Conservation (phyloP, 257 asterid genomes). For the Capsicum baccatum region DNA sequence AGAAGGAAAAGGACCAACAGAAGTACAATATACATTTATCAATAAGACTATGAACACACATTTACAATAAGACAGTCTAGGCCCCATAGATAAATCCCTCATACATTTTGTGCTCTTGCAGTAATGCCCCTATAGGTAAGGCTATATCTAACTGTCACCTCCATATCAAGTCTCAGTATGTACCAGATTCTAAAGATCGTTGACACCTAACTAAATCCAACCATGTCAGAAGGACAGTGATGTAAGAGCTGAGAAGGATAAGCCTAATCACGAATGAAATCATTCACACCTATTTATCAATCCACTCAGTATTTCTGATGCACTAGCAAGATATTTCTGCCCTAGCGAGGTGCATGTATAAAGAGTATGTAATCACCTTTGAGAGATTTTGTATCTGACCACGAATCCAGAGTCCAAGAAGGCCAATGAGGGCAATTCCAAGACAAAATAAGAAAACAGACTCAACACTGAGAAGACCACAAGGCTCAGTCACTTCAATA, state of each 20-base stretch:
- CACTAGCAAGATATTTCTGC: background rate
- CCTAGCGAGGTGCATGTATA: background rate
- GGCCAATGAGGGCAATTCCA: slow-evolving; percentile 68
- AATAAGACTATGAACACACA: background rate
- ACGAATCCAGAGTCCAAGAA: slow-evolving; percentile 72
- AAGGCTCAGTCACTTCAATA: slow-evolving; percentile 84
- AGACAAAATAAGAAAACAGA: slow-evolving; percentile 91
- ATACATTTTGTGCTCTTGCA: background rate
- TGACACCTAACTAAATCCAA: background rate
- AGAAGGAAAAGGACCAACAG: background rate
- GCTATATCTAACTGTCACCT: background rate
- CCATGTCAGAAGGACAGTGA: background rate
- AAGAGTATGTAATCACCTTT: slow-evolving; percentile 56
- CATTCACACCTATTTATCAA: background rate
- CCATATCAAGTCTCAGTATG: background rate
- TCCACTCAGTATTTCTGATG: background rate
- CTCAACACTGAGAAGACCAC: slow-evolving; percentile 89
- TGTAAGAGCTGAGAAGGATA: background rate
- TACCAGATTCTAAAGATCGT: background rate
- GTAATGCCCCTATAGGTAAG: background rate
- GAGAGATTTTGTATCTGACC: slow-evolving; percentile 71
- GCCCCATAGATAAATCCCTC: background rate
- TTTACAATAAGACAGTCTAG: background rate
- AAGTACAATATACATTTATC: background rate
- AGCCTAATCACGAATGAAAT: background rate